phyloP scores from a whole-genome alignment of 208 protist species.

The Trichomonas vaginalis region DNA sequence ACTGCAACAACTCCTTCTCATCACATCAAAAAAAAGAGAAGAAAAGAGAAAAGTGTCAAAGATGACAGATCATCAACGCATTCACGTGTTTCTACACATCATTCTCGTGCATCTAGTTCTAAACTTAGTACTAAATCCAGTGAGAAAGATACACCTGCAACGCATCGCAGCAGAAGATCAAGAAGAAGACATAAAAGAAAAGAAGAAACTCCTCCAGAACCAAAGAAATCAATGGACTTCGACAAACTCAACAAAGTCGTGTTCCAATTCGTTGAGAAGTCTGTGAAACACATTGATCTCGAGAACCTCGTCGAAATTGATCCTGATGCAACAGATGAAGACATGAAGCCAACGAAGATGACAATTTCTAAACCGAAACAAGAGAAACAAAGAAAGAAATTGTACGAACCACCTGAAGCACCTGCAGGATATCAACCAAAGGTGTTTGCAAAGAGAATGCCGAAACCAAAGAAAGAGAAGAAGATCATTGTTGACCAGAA shows the following conservation, averaged over 20 bases:
- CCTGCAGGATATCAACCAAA: background rate
- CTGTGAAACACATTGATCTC: background rate
- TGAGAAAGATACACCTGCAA: background rate
- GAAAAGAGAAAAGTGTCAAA: background rate
- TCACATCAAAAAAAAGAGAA: background rate
- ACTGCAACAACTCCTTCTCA: no score
- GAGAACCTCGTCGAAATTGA: background rate
- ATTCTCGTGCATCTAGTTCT: background rate
- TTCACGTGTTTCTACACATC: background rate
- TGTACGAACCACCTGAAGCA: background rate
- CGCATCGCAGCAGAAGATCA: background rate
- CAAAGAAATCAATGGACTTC: background rate
- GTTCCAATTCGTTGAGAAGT: background rate
- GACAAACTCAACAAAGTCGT: background rate
- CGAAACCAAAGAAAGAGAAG: background rate
- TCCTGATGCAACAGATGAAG: background rate
- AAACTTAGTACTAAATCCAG: background rate
- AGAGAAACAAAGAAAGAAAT: background rate
- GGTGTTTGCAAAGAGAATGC: background rate
- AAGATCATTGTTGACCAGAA: background rate
- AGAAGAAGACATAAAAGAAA: background rate
- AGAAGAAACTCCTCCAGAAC: background rate
- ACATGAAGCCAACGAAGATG: background rate
- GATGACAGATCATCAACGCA: background rate
- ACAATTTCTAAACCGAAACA: background rate